Percentiles rank a stretch among this genome's conserved stretches.
Conservation (phyloP, 768 basidiomycete genomes). For the Mycena sanguinolenta region DNA sequence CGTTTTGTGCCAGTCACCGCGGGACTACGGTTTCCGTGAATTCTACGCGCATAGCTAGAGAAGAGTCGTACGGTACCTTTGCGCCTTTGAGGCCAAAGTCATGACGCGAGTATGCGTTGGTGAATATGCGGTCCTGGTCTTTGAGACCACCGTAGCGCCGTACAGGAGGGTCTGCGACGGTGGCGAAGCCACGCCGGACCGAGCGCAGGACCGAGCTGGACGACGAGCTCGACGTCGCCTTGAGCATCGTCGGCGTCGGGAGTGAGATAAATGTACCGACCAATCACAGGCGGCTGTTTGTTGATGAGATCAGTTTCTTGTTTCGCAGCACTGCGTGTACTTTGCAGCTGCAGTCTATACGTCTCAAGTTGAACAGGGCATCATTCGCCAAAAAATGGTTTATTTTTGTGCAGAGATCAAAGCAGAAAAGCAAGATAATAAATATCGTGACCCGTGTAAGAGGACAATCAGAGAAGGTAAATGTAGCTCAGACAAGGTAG, state of each 20-base stretch:
- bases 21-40: slow-evolving; percentile 63
- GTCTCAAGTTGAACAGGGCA: too few species aligned
- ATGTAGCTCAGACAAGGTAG: too few species aligned
- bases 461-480: too few species aligned
- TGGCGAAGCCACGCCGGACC: slow-evolving; percentile 69
- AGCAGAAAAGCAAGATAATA: too few species aligned
- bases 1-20: slow-evolving; percentile 98
- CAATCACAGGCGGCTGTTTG: slow-evolving; percentile 13
- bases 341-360: too few species aligned
- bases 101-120: slow-evolving; percentile 88
- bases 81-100: slow-evolving; percentile 97
- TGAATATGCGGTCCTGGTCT: slow-evolving; percentile 96
- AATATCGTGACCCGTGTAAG: too few species aligned
- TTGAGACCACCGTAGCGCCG: slow-evolving; percentile 93
- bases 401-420: too few species aligned
- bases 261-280: neutral
- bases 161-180: slow-evolving; percentile 87
- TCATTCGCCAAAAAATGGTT: too few species aligned
- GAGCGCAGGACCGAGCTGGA: slow-evolving; percentile 23
- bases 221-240: slow-evolving; percentile 32
- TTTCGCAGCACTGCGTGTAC: too few species aligned
- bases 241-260: slow-evolving; percentile 24
- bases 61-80: slow-evolving; percentile 58
- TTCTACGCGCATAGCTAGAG: neutral
- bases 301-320: neutral